Conservation (phyloP, 2,329 filamentous ascomycete genomes). For the Lachnum nothofagi region DNA sequence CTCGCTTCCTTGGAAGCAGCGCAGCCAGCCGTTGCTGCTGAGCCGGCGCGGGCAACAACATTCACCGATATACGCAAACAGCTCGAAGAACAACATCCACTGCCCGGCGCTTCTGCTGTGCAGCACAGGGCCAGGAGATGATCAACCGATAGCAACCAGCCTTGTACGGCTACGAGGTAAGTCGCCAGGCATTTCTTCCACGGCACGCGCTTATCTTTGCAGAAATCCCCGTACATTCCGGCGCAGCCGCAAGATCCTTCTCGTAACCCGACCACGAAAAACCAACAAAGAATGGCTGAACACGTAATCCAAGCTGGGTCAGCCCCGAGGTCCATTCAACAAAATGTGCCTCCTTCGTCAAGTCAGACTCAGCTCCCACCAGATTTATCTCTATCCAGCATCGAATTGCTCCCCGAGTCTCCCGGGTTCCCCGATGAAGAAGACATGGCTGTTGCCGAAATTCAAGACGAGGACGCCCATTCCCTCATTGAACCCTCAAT, state of each 20-base stretch:
- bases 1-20: too few species aligned
- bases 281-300: background rate
- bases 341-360: background rate
- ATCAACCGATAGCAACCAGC: background rate
- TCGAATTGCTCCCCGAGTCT: conserved; percentile 12
- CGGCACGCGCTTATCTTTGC: background rate
- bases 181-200: background rate
- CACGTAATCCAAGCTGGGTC: background rate
- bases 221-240: background rate
- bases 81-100: background rate
- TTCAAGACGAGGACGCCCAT: conserved; percentile 49
- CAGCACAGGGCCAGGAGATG: background rate
- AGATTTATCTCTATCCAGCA: conserved; percentile 1
- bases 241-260: background rate
- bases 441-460: conserved; percentile 19
- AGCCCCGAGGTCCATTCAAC: background rate
- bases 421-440: conserved; percentile 18
- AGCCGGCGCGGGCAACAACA: too few species aligned
- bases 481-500: conserved; percentile 56
- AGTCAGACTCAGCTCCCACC: background rate
- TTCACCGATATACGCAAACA: too few species aligned
- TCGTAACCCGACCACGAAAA: background rate
- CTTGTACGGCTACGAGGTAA: background rate
- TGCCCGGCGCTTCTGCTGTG: background rate
- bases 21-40: too few species aligned